phyloP scores from a whole-genome alignment of 768 basidiomycete species.

The Candolleomyces aberdarensis region DNA sequence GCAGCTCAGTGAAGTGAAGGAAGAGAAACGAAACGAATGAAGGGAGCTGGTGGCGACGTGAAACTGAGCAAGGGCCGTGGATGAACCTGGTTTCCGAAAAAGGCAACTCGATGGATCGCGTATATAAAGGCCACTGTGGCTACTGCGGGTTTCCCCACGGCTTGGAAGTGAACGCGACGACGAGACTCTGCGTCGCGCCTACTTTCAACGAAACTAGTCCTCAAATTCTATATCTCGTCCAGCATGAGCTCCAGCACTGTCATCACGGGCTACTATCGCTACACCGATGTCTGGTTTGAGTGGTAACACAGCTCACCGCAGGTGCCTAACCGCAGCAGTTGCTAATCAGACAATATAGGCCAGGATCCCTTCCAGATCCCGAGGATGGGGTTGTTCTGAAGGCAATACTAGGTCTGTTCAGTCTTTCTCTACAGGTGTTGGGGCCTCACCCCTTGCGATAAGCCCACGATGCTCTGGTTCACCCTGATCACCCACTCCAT shows the following conservation, averaged over 20 bases:
- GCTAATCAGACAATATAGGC: conserved; percentile 39
- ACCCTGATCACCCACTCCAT: conserved; percentile 71
- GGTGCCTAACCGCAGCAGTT: neutral
- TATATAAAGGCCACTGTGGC: conserved; percentile 1
- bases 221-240: neutral
- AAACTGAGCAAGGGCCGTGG: conserved; percentile 1
- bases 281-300: conserved; percentile 83
- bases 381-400: conserved; percentile 62
- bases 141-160: neutral
- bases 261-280: conserved; percentile 74
- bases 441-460: neutral
- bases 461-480: conserved; percentile 67
- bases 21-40: conserved; percentile 5
- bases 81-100: conserved; percentile 6
- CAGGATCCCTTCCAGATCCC: conserved; percentile 50
- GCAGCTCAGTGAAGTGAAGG: neutral
- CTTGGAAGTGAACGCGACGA: conserved; percentile 8
- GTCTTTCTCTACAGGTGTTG: neutral
- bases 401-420: conserved; percentile 52
- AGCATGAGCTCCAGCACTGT: conserved; percentile 31
- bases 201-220: conserved; percentile 4
- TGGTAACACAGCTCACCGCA: conserved; percentile 41
- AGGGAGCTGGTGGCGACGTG: conserved; percentile 2
- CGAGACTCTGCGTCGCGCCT: conserved; percentile 4
- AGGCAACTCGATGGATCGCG: neutral